Percentiles rank a stretch among this genome's conserved stretches.
phyloP scores from a whole-genome alignment of 1,139 yeast genomes.

The Blastobotrys persicus region DNA sequence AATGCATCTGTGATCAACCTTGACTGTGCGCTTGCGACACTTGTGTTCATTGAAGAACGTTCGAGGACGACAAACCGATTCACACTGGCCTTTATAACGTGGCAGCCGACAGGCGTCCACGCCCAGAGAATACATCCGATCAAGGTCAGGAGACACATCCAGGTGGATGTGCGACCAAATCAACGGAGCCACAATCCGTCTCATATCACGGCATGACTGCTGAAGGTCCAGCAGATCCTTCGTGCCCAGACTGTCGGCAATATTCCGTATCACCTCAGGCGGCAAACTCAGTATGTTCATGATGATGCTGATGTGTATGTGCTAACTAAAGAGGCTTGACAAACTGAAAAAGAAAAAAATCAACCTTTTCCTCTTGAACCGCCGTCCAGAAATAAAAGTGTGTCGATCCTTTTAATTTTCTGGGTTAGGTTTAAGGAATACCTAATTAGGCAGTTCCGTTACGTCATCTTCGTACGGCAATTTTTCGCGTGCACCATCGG shows the following conservation, averaged over 20 bases:
- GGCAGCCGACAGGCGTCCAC: constrained; percentile 3
- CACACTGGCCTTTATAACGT: constrained; percentile 1
- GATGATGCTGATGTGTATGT: too few species aligned
- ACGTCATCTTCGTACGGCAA: not conserved
- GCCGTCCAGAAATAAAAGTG: not conserved
- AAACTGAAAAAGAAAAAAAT: too few species aligned
- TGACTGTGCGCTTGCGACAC: constrained; percentile 6
- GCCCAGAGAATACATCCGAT: constrained; percentile 4
- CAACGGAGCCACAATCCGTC: constrained; percentile 1
- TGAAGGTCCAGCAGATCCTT: constrained; percentile 7
- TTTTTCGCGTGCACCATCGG: not conserved
- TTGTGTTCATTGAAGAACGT: constrained; percentile 8
- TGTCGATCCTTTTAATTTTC: not conserved
- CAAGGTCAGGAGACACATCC: constrained; percentile 7
- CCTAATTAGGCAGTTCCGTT: not conserved
- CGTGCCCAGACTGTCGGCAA: constrained; percentile 6
- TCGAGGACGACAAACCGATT: constrained; percentile 6
- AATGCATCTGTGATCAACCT: constrained; percentile 3
- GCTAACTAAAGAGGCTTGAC: not conserved
- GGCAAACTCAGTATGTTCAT: constrained; percentile 2
- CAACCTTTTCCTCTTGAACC: not conserved
- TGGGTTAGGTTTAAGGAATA: not conserved
- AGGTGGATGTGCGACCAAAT: constrained; percentile 8
- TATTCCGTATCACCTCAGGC: not conserved
- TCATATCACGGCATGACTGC: constrained; percentile 1